Conservation (phyloP, 768 basidiomycete species). For the Suillus bovinus region DNA sequence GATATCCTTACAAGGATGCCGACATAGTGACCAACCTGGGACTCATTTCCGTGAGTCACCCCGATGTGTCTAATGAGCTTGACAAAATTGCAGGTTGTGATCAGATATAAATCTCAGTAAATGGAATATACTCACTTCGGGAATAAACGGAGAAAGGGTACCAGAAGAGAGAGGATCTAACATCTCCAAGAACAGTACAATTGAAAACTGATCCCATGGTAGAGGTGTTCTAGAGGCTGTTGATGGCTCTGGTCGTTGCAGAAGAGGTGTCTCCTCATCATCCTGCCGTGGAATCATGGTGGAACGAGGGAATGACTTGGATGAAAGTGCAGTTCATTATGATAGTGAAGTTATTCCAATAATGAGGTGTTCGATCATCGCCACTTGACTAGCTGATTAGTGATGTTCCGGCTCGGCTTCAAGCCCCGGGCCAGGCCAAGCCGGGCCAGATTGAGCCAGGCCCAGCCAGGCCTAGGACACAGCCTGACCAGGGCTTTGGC, state of each 20-base stretch:
- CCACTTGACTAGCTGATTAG: too few relatives aligned
- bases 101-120: background rate
- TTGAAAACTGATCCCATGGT: conserved; percentile 67
- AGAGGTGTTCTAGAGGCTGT: conserved; percentile 48
- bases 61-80: conserved; percentile 31
- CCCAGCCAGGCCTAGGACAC: too few relatives aligned
- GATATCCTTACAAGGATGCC: conserved; percentile 42
- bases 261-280: conserved; percentile 65
- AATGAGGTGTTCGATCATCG: too few relatives aligned
- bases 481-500: too few relatives aligned
- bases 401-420: too few relatives aligned
- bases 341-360: too few relatives aligned
- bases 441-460: too few relatives aligned
- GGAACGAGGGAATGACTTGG: too few relatives aligned
- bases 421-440: too few relatives aligned
- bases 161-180: conserved; percentile 73
- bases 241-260: conserved; percentile 28
- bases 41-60: conserved; percentile 45
- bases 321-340: too few relatives aligned
- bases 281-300: background rate
- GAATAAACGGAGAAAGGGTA: conserved; percentile 74
- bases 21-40: conserved; percentile 47
- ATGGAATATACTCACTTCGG: conserved; percentile 41
- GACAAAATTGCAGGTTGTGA: background rate
- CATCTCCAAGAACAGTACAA: conserved; percentile 68